phyloP scores from a whole-genome alignment of 176 grass and related monocot species.

The Alopecurus myosuroides region DNA sequence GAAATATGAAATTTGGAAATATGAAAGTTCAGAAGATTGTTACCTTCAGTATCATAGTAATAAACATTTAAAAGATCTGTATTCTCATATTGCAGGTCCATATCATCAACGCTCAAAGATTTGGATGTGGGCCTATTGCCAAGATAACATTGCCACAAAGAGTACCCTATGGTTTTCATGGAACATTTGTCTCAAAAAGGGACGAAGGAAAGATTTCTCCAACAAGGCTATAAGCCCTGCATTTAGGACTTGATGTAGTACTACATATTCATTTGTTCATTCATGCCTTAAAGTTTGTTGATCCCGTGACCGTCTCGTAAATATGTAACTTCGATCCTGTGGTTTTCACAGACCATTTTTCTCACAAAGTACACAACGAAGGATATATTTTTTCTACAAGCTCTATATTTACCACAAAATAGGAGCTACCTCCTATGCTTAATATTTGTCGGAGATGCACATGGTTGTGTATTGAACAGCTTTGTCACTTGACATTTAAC shows the following conservation, averaged over 20 bases:
- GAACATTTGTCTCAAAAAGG: constrained; percentile 19
- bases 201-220: neutral
- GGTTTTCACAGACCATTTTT: constrained; percentile 10
- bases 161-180: constrained; percentile 39
- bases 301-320: neutral
- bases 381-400: neutral
- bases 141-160: constrained; percentile 31
- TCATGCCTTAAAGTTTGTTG: neutral
- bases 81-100: neutral
- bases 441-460: neutral
- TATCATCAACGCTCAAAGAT: neutral
- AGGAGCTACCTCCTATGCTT: neutral
- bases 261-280: neutral
- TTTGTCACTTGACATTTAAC: neutral
- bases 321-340: neutral
- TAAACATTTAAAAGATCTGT: neutral
- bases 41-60: neutral
- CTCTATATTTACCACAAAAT: neutral
- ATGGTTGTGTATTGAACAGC: neutral
- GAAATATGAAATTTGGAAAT: no score
- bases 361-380: neutral
- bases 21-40: no score
- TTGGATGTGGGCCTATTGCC: constrained; percentile 2
- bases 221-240: neutral
- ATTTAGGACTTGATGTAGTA: neutral